Evolutionary conservation across 257 asterid genomes (phyloP).

Genomic region (Linaria vulgaris): DNA sequence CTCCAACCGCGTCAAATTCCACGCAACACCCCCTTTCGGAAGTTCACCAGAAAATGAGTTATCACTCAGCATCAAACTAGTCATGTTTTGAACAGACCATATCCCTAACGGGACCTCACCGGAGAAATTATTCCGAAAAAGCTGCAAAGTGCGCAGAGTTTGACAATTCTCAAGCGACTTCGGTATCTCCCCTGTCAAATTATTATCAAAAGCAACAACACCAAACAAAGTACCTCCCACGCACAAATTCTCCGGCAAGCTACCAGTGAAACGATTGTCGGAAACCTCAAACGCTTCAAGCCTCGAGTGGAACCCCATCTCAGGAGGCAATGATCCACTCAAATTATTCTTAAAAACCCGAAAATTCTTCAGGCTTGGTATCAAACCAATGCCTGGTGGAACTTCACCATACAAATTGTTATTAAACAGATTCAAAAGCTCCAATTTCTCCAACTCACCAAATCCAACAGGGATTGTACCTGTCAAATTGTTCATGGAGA

Average conservation of each 20-base stretch:
- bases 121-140: conserved; percentile 50
- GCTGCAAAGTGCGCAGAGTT: conserved; percentile 51
- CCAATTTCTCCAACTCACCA: conserved; percentile 55
- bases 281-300: conserved; percentile 70
- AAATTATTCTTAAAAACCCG: conserved; percentile 53
- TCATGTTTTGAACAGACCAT: conserved; percentile 50
- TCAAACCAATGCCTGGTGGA: conserved; percentile 55
- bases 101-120: conserved; percentile 71
- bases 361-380: conserved; percentile 45
- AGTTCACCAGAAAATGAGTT: conserved; percentile 68
- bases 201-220: conserved; percentile 58
- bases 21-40: conserved; percentile 51
- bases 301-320: conserved; percentile 57
- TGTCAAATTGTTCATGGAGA: conserved; percentile 52
- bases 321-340: conserved; percentile 66
- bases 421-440: conserved; percentile 39
- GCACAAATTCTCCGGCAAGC: conserved; percentile 67
- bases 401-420: conserved; percentile 59
- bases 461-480: conserved; percentile 70
- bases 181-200: conserved; percentile 69
- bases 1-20: conserved; percentile 67
- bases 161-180: conserved; percentile 55
- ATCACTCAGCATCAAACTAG: conserved; percentile 54
- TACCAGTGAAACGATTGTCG: conserved; percentile 61
- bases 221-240: conserved; percentile 55